Conservation (phyloP, 2,329 filamentous ascomycete genomes). For the Penicillium paneum region DNA sequence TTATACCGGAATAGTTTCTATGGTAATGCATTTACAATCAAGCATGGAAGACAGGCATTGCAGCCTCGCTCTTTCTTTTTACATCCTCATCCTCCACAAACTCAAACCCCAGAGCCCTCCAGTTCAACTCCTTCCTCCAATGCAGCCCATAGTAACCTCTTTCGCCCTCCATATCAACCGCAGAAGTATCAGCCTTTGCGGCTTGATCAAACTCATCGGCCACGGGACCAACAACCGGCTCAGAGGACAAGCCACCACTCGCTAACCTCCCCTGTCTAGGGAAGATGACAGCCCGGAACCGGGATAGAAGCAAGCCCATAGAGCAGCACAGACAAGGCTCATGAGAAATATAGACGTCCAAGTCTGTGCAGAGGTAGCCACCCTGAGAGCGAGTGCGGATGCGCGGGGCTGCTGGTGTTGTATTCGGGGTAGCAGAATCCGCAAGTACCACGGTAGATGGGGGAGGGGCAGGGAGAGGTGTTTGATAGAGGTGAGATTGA, state of each 20-base stretch:
- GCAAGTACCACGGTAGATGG: conserved; percentile 4
- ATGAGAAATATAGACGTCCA: conserved; percentile 92
- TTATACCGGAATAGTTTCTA: background rate
- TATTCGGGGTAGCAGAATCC: background rate
- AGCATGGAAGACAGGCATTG: conserved; percentile 4
- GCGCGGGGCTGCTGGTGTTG: conserved; percentile 51
- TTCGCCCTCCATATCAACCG: background rate
- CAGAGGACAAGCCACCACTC: conserved; percentile 79
- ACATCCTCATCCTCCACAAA: conserved; percentile 34
- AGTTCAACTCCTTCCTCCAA: conserved; percentile 58
- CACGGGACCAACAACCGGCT: conserved; percentile 42
- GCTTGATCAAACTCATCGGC: conserved; percentile 9
- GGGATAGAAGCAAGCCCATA: conserved; percentile 92
- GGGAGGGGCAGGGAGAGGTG: conserved; percentile 14
- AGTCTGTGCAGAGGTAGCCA: conserved; percentile 88
- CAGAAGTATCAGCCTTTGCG: conserved; percentile 11
- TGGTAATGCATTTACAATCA: background rate
- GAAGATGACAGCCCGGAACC: conserved; percentile 84
- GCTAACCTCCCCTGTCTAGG: conserved; percentile 62
- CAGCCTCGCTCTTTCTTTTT: background rate
- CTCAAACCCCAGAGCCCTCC: conserved; percentile 49
- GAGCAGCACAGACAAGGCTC: conserved; percentile 96
- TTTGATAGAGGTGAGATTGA: conserved; percentile 15
- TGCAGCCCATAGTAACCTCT: conserved; percentile 56
- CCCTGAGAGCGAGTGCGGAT: conserved; percentile 69